Percentiles rank a stretch among this genome's conserved stretches.
Conservation (phyloP, 2,329 filamentous ascomycete species). For the Exophiala phaeomuriformis region DNA sequence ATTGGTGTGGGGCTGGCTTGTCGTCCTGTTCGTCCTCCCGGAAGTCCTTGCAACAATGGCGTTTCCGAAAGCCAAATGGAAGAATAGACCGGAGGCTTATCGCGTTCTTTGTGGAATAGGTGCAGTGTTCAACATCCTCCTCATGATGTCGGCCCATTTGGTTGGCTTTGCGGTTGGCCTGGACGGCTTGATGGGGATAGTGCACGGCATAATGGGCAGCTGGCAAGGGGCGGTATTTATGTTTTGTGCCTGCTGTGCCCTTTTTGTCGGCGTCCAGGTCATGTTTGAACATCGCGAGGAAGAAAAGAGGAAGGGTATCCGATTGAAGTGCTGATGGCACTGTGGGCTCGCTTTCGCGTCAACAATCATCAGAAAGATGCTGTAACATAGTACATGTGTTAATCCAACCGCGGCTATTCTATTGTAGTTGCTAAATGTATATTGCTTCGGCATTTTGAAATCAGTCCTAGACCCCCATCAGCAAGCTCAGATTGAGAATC, state of each 20-base stretch:
- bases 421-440: no score
- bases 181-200: conserved; percentile 72
- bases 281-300: conserved; percentile 94
- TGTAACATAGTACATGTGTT: background rate
- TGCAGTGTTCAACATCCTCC: conserved; percentile 73
- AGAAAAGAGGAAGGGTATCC: conserved; percentile 74
- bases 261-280: conserved; percentile 81
- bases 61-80: conserved; percentile 70
- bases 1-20: conserved; percentile 93
- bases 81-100: conserved; percentile 61
- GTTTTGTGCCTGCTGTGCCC: conserved; percentile 57
- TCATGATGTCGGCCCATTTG: conserved; percentile 94
- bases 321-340: conserved; percentile 62
- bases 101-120: conserved; percentile 73
- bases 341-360: background rate
- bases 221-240: conserved; percentile 72
- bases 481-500: no score
- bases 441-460: no score
- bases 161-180: conserved; percentile 91
- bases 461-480: no score
- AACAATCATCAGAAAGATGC: background rate
- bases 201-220: conserved; percentile 67
- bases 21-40: conserved; percentile 87
- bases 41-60: conserved; percentile 66
- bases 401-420: no score